A percentile compares a stretch with the other conserved stretches of the same genome.
Conservation (phyloP, 192 early-diverging fungal genomes). For the Phlyctochytrium planicorne region DNA sequence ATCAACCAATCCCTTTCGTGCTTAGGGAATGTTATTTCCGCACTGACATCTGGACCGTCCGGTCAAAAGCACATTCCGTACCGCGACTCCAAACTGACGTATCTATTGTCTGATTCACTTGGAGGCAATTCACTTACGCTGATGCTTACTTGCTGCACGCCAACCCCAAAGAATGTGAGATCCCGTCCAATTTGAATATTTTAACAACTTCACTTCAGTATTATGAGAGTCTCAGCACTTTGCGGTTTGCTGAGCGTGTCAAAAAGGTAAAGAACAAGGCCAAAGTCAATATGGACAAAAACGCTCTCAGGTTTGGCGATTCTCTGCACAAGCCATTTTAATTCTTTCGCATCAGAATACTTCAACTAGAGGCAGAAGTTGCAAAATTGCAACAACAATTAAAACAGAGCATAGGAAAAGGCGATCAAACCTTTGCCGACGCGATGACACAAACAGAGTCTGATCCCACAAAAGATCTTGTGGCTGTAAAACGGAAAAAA, state of each 20-base stretch:
- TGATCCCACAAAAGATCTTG: too few species aligned
- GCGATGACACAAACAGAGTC: too few species aligned
- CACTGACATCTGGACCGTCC: constrained; percentile 71
- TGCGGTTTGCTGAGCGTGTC: constrained; percentile 90
- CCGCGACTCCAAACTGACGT: constrained; percentile 92
- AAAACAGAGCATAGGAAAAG: background rate
- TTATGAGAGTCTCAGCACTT: constrained; percentile 84
- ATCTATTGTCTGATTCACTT: constrained; percentile 57
- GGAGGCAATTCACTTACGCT: constrained; percentile 83
- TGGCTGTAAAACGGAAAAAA: too few species aligned
- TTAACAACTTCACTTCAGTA: constrained; percentile 1
- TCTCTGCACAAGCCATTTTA: too few species aligned
- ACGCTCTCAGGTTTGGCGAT: too few species aligned
- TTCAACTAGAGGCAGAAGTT: background rate
- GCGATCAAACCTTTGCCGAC: too few species aligned
- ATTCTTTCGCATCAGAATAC: too few species aligned
- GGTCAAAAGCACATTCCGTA: constrained; percentile 68
- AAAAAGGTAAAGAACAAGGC: constrained; percentile 78
- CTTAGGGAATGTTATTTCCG: constrained; percentile 74
- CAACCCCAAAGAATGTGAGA: background rate
- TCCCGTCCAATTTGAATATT: constrained; percentile 24
- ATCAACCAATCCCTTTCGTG: constrained; percentile 70
- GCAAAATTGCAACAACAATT: background rate
- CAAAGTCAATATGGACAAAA: background rate
- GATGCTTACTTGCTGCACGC: constrained; percentile 82